phyloP scores from a whole-genome alignment of 352 stramenopile species.

The Phytophthora constricta region DNA sequence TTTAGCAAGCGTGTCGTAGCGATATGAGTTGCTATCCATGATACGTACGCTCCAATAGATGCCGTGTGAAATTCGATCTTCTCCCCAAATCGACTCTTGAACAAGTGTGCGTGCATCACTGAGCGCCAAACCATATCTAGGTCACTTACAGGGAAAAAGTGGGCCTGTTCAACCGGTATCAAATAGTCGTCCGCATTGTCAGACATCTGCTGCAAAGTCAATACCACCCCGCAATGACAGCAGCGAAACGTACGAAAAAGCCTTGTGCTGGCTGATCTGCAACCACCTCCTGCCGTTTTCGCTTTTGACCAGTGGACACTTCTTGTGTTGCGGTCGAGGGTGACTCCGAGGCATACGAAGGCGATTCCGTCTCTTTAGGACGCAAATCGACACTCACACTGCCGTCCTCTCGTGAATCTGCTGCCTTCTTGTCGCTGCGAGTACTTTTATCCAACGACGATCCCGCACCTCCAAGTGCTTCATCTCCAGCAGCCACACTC shows the following conservation, averaged over 20 bases:
- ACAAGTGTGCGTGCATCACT: conserved; percentile 67
- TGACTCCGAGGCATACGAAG: conserved; percentile 24
- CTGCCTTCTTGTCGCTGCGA: too few species aligned
- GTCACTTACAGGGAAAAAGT: conserved; percentile 64
- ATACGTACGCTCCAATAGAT: conserved; percentile 52
- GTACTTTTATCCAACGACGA: too few species aligned
- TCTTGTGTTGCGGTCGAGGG: conserved; percentile 18
- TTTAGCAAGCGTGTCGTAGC: too few species aligned
- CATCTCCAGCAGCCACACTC: not conserved
- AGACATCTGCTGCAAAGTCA: not conserved
- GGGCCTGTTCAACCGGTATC: too few species aligned
- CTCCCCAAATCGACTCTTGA: conserved; percentile 65
- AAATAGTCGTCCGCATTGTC: too few species aligned
- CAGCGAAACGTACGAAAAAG: conserved; percentile 43
- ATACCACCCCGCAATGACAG: not conserved
- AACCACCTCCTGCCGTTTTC: conserved; percentile 33
- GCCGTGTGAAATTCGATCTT: conserved; percentile 73
- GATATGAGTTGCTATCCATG: too few species aligned
- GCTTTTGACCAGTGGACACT: conserved; percentile 29
- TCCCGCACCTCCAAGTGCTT: too few species aligned
- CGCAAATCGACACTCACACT: conserved; percentile 10
- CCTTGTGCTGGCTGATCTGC: conserved; percentile 12
- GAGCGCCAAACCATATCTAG: conserved; percentile 70
- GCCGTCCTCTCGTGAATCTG: not conserved
- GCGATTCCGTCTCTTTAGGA: conserved; percentile 11